These are phyloP conservation scores for Pseudozyma pruni DNA, from an alignment of 1,284 basidiomycete species.

Conservation along the genomic window DNA sequence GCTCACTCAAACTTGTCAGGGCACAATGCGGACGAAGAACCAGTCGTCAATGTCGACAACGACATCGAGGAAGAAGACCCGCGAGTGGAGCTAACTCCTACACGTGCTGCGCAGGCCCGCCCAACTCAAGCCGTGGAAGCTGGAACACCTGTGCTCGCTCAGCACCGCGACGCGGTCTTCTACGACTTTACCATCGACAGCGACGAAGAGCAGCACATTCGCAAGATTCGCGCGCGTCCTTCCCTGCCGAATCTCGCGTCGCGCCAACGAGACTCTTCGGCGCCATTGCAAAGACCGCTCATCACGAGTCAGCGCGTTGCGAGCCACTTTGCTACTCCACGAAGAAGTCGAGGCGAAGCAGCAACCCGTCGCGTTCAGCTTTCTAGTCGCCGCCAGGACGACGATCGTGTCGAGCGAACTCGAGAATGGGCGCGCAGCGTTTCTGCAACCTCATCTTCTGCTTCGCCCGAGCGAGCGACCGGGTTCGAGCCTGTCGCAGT, in stretches of 20 bases:
- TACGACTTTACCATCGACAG: constrained; percentile 48
- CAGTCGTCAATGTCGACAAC: too few relatives aligned
- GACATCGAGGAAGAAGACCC: too few relatives aligned
- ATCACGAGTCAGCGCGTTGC: constrained; percentile 10
- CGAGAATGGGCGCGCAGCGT: constrained; percentile 31
- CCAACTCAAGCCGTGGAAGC: constrained; percentile 8
- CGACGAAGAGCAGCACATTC: constrained; percentile 38
- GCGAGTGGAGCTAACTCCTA: too few relatives aligned
- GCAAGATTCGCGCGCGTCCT: constrained; percentile 23
- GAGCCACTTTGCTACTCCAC: constrained; percentile 19
- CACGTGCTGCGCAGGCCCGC: background rate
- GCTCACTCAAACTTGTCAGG: background rate
- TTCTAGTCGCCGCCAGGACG: background rate
- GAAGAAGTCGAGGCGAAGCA: constrained; percentile 1
- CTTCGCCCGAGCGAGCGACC: background rate
- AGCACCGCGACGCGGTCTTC: constrained; percentile 37
- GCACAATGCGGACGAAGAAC: background rate
- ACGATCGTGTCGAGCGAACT: constrained; percentile 10
- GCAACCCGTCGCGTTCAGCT: background rate
- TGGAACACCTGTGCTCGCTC: constrained; percentile 29
- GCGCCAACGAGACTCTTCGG: background rate
- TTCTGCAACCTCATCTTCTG: constrained; percentile 15
- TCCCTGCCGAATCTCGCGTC: constrained; percentile 20
- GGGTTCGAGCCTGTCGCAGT: background rate
- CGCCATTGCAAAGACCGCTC: background rate